These are phyloP conservation scores for Dictyostelium brefeldianum DNA, from an alignment of 78 protist genomes.

Conservation along the genomic window DNA sequence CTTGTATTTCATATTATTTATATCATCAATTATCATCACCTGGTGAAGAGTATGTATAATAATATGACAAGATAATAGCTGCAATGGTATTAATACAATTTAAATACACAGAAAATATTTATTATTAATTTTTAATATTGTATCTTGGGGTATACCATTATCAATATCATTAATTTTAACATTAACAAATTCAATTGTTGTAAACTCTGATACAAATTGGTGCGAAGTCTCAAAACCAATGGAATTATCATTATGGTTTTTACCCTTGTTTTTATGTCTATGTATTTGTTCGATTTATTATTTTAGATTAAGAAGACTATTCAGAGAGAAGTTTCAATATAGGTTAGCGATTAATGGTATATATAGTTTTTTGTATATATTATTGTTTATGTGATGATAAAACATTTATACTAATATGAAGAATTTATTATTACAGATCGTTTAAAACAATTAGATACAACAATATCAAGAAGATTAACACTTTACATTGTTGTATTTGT, in stretches of 20 bases:
- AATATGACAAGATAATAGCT: neutral
- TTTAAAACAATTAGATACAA: constrained; percentile 53
- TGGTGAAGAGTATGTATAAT: constrained; percentile 19
- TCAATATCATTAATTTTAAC: constrained; percentile 9
- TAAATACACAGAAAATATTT: constrained; percentile 10
- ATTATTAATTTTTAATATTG: constrained; percentile 2
- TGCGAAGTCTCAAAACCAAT: constrained; percentile 27
- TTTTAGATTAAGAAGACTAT: constrained; percentile 40
- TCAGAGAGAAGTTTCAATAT: constrained; percentile 57
- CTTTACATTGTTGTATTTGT: constrained; percentile 67
- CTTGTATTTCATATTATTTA: constrained; percentile 62
- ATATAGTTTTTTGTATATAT: neutral
- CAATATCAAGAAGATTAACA: constrained; percentile 59
- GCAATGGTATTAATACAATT: neutral
- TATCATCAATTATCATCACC: constrained; percentile 75
- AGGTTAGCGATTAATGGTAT: constrained; percentile 59
- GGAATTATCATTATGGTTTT: constrained; percentile 55
- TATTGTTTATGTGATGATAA: too few relatives aligned
- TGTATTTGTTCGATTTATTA: constrained; percentile 32
- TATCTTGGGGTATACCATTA: constrained; percentile 53
- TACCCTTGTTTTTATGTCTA: constrained; percentile 47
- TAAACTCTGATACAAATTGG: constrained; percentile 30
- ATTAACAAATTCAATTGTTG: neutral
- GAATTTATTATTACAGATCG: constrained; percentile 10
- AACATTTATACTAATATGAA: neutral